A percentile compares a stretch with the other conserved stretches of the same genome.
Evolutionary conservation across 805 yeast species (phyloP).

Genomic region (Pichia insulana): DNA sequence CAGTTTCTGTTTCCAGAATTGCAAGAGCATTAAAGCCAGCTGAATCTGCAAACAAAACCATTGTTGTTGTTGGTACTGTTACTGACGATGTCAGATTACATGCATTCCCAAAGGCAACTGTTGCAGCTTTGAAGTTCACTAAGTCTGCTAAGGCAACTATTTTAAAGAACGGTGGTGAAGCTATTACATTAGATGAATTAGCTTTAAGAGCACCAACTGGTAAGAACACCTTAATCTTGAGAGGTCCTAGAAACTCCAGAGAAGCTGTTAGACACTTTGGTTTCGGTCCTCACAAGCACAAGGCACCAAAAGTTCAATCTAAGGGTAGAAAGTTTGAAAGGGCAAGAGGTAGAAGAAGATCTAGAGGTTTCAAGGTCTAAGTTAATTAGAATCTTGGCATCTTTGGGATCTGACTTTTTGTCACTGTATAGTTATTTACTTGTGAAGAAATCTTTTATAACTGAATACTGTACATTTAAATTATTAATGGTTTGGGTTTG

Average conservation of each 20-base stretch:
- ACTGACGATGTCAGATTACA: conserved; percentile 95
- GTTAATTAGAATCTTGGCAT: conserved; percentile 13
- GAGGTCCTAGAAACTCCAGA: conserved; percentile 99
- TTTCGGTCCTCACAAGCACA: conserved; percentile 98
- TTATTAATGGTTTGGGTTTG: background rate
- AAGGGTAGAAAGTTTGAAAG: conserved; percentile 99
- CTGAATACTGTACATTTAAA: background rate
- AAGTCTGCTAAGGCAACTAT: conserved; percentile 98
- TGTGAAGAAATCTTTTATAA: background rate
- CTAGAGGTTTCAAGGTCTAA: conserved; percentile 99
- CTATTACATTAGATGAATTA: conserved; percentile 97
- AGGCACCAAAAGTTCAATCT: conserved; percentile 97
- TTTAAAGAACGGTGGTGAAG: conserved; percentile 98
- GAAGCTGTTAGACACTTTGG: conserved; percentile 99
- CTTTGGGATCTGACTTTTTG: background rate
- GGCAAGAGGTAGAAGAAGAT: conserved; percentile 99
- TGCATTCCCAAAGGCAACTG: conserved; percentile 92
- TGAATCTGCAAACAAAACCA: conserved; percentile 83
- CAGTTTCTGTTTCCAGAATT: conserved; percentile 92
- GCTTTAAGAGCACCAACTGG: conserved; percentile 99
- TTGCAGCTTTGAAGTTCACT: conserved; percentile 99
- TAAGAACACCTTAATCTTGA: conserved; percentile 92
- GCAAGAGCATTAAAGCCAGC: conserved; percentile 70
- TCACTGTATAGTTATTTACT: background rate
- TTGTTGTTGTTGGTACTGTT: conserved; percentile 98